Base-by-base conservation (phyloP, 2,329 filamentous ascomycete species). In the Fusarium sp. region DNA sequence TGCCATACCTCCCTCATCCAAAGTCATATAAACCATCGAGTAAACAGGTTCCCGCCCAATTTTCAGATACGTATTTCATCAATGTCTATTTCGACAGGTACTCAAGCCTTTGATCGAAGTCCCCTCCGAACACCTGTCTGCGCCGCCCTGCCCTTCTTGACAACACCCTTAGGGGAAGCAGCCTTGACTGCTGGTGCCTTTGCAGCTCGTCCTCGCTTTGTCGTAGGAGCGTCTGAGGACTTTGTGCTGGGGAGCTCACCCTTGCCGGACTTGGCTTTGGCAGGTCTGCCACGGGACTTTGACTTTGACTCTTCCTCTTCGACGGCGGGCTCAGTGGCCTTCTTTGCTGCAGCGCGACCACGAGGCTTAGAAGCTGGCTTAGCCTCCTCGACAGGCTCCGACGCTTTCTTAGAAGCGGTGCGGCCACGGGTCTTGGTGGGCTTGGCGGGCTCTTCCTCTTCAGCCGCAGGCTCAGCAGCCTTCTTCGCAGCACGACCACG, bases 181-280 rank as follows among this genome's bases (percentile, higher is more conserved):
- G 22, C 70, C n/a, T 74, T 65, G 10, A 24, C 37, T 24, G 59
- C 42, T 3, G 16, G 37, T 7, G 56, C 35, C 56, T 65, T 73
- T 31, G 54, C 71, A 24, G 38, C n/a, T 58, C 65, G 69, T 47
- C 72, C 72, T 35, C 67, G 67, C 54, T 75, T 78, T 29, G 69
- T 24, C 5, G 58, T 29, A 4, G 61, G 56, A 6, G 65, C 63
- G n/a, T 61, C 58, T 0, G 34, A 58, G 0, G 42, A 45, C 37
- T 77, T 78, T 11, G 73, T 27, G 42, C 67, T 69, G 38, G 73
- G 47, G 14, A 78, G 63, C 42, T 78, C 76, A 13, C 76, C 76
- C 38, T 78, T 78, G 22, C 76, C 76, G 8, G 76, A 71, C 58
- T 78, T 78, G 40, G 64, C 66, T n/a, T 73, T 75, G 10, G 58